Evolutionary conservation across 2,329 filamentous ascomycete genomes (phyloP), one percentile per base, ranked within the genome.

Genomic region (Mariannaea elegans): DNA sequence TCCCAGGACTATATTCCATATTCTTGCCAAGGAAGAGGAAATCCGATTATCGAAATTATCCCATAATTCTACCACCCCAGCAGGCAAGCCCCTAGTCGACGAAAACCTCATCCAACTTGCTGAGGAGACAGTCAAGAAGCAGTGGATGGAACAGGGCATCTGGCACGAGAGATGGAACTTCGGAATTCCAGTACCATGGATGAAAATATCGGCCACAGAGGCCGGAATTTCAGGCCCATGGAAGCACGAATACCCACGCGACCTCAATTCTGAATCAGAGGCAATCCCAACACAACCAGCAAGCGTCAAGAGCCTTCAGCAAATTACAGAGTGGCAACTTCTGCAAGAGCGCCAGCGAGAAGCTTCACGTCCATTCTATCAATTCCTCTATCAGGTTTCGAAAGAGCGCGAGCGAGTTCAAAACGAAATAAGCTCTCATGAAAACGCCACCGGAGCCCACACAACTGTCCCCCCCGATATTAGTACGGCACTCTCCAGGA

Each of bases 381-480:
- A 32, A 29, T 47, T 47, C n/a, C 5, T 47, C n/a, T 47, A 47
- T 34, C 45, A 47, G 45, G 45, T 47, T 24, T 47, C 27, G 10
- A 47, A 32, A 34, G 45, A 32, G n/a, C 45, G 45, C 27, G 27
- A 32, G 34, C 45, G 45, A 8, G 34, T 34, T 19, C n/a, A 47
- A 47, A 29, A 34, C n/a, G 45, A 47, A 21, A 31, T 44, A 19
- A 44, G 24, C 19, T 10, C 19, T 44, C 41, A 16, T 24, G 27
- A 31, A 31, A n/a, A n/a, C n/a, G n/a, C n/a, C n/a, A n/a, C n/a
- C n/a, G n/a, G n/a, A n/a, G n/a, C n/a, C n/a, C n/a, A n/a, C n/a
- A n/a, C n/a, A n/a, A n/a, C n/a, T n/a, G n/a, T n/a, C n/a, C n/a
- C n/a, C n/a, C n/a, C 27, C 27, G 27, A 31, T 12, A 7, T 31